Conservation (phyloP, 2,329 filamentous ascomycete species). For the Nemania diffusa region DNA sequence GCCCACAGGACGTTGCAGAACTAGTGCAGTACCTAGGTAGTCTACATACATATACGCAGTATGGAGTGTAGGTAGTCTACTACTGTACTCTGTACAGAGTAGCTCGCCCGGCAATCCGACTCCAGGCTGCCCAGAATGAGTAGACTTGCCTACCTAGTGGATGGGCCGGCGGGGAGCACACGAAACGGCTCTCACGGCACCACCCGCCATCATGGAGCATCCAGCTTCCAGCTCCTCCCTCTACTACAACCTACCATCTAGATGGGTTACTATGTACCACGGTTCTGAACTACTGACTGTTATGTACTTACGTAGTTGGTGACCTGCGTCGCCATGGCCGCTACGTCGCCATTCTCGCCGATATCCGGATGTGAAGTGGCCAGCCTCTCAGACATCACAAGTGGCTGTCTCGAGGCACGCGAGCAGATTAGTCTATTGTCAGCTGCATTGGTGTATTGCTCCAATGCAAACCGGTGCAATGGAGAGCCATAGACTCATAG, state of each 20-base stretch:
- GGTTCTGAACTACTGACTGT: neutral
- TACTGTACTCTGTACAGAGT: no score
- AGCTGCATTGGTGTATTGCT: conserved; percentile 18
- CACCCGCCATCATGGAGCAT: conserved; percentile 21
- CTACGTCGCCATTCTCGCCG: conserved; percentile 22
- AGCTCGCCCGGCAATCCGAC: conserved; percentile 5
- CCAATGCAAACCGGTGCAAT: conserved; percentile 23
- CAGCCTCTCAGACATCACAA: conserved; percentile 8
- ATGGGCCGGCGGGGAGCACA: conserved; percentile 15
- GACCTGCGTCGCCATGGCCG: conserved; percentile 7
- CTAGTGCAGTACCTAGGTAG: conserved; percentile 14
- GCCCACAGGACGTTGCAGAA: conserved; percentile 18
- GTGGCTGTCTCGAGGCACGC: conserved; percentile 20
- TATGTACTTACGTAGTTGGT: conserved; percentile 5
- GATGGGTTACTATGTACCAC: neutral
- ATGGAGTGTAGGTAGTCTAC: no score
- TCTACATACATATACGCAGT: no score
- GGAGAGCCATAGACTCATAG: neutral
- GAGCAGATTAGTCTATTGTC: conserved; percentile 19
- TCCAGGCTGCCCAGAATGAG: conserved; percentile 5
- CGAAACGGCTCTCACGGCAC: conserved; percentile 33
- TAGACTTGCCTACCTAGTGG: no score
- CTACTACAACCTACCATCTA: neutral
- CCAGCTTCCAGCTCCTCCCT: neutral
- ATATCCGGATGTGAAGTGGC: conserved; percentile 20